Evolutionary conservation across 116 monocot genomes (phyloP), one percentile per base, ranked within the genome.

Genomic region (Dioscorea cayenensis): DNA sequence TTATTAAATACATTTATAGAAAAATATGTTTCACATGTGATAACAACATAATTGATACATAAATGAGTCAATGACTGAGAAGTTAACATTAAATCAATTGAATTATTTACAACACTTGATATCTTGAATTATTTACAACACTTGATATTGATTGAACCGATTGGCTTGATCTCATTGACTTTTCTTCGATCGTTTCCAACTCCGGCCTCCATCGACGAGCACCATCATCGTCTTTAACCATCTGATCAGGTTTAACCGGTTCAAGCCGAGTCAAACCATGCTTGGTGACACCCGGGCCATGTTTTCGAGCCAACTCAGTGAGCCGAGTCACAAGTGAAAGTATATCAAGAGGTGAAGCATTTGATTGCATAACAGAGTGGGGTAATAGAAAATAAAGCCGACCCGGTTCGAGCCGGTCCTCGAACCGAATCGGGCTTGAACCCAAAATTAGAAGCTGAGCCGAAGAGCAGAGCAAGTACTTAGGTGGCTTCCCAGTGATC

Each of bases 341-440:
- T 52, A 81, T 69, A 66, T 89, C 87, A 36, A 78, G 25, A 8
- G 86, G 89, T 13, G 86, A 80, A 2, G 84, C 67, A 19, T 84
- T 82, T 16, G 89, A 71, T 36, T 78, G 71, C 71, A 92, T 79
- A 25, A 83, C 68, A 21, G 83, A 69, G 27, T 77, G 51, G 69
- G 95, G 95, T 0, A 95, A 79, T 16, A 95, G 68, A 72, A 92
- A 95, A 75, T 95, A 95, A 52, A 85, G 29, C 9, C 79, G 73
- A 23, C 89, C 92, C 22, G 87, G 75, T 37, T 85, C 80, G 11
- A 95, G 90, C 2, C 7, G 62, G 43, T 87, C 85, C 37, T 79
- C 72, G 18, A 71, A 59, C n/a, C 48, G 62, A 49, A 85, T 80
- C 19, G 85, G 86, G 11, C 28, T 68, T 22, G 73, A 66, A 6